Evolutionary conservation across 257 asterid genomes (phyloP).

Genomic region (Solanum virginianum): DNA sequence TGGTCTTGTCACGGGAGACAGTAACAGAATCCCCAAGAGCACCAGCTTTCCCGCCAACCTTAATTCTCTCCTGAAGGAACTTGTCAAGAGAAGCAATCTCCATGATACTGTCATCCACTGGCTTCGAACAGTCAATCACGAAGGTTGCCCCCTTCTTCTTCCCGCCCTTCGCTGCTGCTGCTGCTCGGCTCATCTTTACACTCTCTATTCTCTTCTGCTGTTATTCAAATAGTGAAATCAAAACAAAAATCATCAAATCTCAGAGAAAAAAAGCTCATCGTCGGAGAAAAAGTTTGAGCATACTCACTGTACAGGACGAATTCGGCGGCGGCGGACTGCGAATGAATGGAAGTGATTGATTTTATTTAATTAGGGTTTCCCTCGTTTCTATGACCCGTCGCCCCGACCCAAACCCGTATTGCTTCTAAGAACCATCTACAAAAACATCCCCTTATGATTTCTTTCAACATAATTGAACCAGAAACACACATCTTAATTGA

Average conservation of each 20-base stretch:
- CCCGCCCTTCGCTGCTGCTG: conserved; percentile 49
- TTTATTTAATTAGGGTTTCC: not conserved
- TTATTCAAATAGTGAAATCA: not conserved
- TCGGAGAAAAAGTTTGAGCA: not conserved
- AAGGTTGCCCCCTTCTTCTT: conserved; percentile 51
- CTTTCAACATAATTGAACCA: no score
- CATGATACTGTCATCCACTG: conserved; percentile 58
- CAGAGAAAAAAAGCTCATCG: not conserved
- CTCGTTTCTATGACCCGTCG: not conserved
- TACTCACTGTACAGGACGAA: not conserved
- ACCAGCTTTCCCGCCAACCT: conserved; percentile 62
- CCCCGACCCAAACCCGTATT: not conserved
- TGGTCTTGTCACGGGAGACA: conserved; percentile 40
- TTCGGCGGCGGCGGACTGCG: not conserved
- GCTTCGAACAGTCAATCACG: conserved; percentile 13
- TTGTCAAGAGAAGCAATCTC: conserved; percentile 55
- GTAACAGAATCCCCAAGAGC: conserved; percentile 51
- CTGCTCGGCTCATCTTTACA: conserved; percentile 47
- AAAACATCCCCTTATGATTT: no score
- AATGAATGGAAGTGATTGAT: not conserved
- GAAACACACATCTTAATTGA: no score
- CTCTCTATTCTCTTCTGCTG: not conserved
- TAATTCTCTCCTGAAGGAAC: conserved; percentile 54
- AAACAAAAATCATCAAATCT: not conserved
- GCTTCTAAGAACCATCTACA: no score